Conservation (phyloP, 2,329 filamentous ascomycete species). For the Sphaerulina musiva region DNA sequence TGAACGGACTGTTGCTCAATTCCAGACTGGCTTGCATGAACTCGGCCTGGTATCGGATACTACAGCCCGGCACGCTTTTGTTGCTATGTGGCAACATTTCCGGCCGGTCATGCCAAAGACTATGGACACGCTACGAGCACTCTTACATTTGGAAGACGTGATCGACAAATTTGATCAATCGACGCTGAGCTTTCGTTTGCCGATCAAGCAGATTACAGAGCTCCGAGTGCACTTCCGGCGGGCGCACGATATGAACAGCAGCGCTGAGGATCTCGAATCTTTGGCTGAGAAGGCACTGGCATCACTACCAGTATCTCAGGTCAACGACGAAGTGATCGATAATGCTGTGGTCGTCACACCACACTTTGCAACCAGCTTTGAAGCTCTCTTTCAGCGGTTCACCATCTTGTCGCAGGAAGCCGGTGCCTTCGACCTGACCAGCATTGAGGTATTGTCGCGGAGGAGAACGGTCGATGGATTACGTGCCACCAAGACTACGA, state of each 20-base stretch:
- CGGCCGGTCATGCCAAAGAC: constrained; percentile 52
- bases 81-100: constrained; percentile 53
- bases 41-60: constrained; percentile 9
- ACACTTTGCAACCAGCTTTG: constrained; percentile 44
- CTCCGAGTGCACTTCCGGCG: constrained; percentile 25
- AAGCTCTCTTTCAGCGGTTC: constrained; percentile 39
- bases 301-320: constrained; percentile 12
- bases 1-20: not conserved
- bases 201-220: constrained; percentile 23
- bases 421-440: not conserved
- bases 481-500: not conserved
- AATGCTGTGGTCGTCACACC: constrained; percentile 25
- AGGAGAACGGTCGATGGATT: constrained; percentile 7
- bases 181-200: constrained; percentile 20
- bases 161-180: constrained; percentile 42
- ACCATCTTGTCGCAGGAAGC: not conserved
- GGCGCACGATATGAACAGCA: constrained; percentile 17
- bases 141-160: constrained; percentile 41
- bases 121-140: constrained; percentile 33
- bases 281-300: constrained; percentile 18
- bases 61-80: constrained; percentile 19
- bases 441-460: constrained; percentile 17
- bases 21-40: constrained; percentile 1
- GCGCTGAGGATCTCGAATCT: constrained; percentile 14
- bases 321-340: constrained; percentile 7